phyloP scores from a whole-genome alignment of 2,329 filamentous ascomycete species.

The Aureobasidium uvarum region DNA sequence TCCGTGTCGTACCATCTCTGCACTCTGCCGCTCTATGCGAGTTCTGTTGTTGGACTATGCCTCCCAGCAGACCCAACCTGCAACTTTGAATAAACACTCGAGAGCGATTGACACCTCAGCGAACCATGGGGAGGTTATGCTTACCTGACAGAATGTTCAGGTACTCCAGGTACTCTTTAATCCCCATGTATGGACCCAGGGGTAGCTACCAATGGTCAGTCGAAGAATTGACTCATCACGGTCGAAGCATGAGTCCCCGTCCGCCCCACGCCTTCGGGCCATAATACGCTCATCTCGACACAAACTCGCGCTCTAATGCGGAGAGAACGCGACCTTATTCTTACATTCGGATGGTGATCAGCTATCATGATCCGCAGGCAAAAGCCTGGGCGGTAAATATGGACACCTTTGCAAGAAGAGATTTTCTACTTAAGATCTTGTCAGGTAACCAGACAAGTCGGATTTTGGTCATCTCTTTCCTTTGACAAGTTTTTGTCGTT shows the following conservation, averaged over 20 bases:
- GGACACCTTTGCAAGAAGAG: neutral
- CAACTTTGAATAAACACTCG: neutral
- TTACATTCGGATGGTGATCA: neutral
- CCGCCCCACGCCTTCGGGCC: neutral
- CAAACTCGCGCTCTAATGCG: neutral
- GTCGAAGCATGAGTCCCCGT: slow-evolving; percentile 7
- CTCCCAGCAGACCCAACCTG: neutral
- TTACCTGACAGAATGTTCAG: neutral
- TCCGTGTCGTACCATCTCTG: neutral
- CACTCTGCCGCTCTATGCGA: neutral
- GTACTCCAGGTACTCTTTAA: neutral
- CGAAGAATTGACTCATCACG: slow-evolving; percentile 5
- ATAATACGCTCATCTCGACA: slow-evolving; percentile 1
- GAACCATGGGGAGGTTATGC: neutral
- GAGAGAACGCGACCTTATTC: neutral
- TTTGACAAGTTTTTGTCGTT: neutral
- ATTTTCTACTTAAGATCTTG: neutral
- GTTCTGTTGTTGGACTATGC: neutral
- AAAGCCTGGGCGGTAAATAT: neutral
- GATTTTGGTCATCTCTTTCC: neutral
- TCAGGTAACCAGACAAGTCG: neutral
- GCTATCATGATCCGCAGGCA: neutral
- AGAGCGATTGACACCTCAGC: neutral
- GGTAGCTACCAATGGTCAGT: slow-evolving; percentile 7
- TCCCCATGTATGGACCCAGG: neutral